Evolutionary conservation across 2,329 filamentous ascomycete genomes (phyloP).

Genomic region (Fulvia fulva): DNA sequence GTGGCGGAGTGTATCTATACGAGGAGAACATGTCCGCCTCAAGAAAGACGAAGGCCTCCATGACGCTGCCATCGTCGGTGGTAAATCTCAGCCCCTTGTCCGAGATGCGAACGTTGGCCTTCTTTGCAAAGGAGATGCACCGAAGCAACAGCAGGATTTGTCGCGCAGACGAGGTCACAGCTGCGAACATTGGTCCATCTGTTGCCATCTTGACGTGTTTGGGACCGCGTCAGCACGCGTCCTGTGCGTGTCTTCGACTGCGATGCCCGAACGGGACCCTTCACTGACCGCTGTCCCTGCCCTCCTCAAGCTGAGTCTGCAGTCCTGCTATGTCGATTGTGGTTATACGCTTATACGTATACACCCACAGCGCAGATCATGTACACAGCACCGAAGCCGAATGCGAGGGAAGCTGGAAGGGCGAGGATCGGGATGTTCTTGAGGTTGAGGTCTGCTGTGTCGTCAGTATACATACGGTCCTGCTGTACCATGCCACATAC

Average conservation of each 20-base stretch:
- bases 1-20: slow-evolving; percentile 63
- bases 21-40: slow-evolving; percentile 85
- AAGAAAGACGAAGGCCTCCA: slow-evolving; percentile 85
- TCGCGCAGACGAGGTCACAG: slow-evolving; percentile 72
- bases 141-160: slow-evolving; percentile 65
- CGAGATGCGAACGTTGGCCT: slow-evolving; percentile 70
- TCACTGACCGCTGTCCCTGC: neutral
- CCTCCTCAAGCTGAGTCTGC: neutral
- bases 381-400: slow-evolving; percentile 92
- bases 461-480: slow-evolving; percentile 20
- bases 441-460: slow-evolving; percentile 70
- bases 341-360: slow-evolving; percentile 69
- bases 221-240: neutral
- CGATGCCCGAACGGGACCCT: neutral
- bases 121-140: slow-evolving; percentile 59
- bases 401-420: slow-evolving; percentile 78
- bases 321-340: neutral
- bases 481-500: slow-evolving; percentile 51
- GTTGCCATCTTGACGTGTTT: slow-evolving; percentile 34
- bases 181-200: slow-evolving; percentile 60
- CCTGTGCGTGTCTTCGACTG: no score
- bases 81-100: slow-evolving; percentile 82
- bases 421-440: slow-evolving; percentile 73
- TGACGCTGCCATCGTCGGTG: slow-evolving; percentile 80
- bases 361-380: slow-evolving; percentile 99